Evolutionary conservation across 805 yeast species (phyloP).

Genomic region (Komagataella populi): DNA sequence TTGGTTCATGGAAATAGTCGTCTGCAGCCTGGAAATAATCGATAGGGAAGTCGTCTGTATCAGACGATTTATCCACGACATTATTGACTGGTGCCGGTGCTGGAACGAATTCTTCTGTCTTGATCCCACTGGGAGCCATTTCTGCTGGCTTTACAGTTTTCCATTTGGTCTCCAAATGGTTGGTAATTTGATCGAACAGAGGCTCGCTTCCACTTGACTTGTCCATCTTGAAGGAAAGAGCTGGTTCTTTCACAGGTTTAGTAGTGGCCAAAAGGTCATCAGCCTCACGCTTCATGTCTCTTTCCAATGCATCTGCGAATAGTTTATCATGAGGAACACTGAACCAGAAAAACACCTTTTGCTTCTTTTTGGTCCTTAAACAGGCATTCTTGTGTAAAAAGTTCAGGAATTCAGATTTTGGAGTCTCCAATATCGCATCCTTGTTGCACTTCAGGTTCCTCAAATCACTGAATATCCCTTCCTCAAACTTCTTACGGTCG

Average conservation of each 20-base stretch:
- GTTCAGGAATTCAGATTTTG: constrained; percentile 72
- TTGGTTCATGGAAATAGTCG: neutral
- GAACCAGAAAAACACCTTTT: constrained; percentile 94
- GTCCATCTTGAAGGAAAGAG: constrained; percentile 62
- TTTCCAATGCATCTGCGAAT: constrained; percentile 85
- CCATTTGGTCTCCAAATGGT: constrained; percentile 3
- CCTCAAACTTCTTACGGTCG: constrained; percentile 92
- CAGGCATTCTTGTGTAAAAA: constrained; percentile 80
- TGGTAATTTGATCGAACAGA: constrained; percentile 38
- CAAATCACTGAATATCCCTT: constrained; percentile 86
- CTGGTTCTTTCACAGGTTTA: constrained; percentile 60
- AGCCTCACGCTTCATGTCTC: constrained; percentile 76
- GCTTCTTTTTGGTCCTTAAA: constrained; percentile 89
- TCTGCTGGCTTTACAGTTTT: neutral
- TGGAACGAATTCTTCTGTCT: neutral
- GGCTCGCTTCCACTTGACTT: constrained; percentile 19
- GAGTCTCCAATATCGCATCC: constrained; percentile 79
- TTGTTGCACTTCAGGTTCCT: constrained; percentile 76
- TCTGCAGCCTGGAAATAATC: constrained; percentile 31
- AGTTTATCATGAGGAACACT: constrained; percentile 88
- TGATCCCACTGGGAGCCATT: neutral
- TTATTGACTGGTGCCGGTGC: neutral
- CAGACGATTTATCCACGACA: neutral
- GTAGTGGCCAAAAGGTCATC: constrained; percentile 57
- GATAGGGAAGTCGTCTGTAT: constrained; percentile 50